These are phyloP conservation scores for Limtongozyma cylindracea DNA, from an alignment of 805 yeast genomes.

Conservation along the genomic window DNA sequence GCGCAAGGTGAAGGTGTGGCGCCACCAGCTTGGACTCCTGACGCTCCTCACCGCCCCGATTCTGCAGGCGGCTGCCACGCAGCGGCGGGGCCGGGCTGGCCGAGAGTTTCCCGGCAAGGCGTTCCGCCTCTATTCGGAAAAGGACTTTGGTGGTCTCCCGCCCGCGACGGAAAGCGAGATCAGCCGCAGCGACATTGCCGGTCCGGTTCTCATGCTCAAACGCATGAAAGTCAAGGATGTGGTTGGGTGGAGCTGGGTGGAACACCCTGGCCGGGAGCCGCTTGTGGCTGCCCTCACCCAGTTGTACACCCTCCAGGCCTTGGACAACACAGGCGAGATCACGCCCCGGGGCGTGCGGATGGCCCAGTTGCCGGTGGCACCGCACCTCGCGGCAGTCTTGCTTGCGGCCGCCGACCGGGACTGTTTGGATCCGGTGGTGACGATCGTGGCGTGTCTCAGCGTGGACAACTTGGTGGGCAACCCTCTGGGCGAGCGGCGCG, in stretches of 20 bases:
- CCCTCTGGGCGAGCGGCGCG: constrained; percentile 44
- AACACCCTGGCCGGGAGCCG: constrained; percentile 65
- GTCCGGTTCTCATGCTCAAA: constrained; percentile 68
- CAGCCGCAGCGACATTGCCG: constrained; percentile 58
- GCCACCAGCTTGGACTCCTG: constrained; percentile 80
- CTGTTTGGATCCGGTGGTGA: constrained; percentile 45
- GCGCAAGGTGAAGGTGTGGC: constrained; percentile 85
- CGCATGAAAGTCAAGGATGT: constrained; percentile 66
- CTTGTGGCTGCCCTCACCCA: constrained; percentile 55
- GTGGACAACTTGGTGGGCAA: constrained; percentile 72
- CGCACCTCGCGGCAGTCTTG: constrained; percentile 71
- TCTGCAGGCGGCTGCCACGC: constrained; percentile 84
- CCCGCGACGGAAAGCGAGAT: constrained; percentile 87
- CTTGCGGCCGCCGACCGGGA: constrained; percentile 37
- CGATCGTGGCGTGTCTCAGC: constrained; percentile 77
- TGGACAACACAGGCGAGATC: constrained; percentile 50
- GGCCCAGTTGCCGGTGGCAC: constrained; percentile 81
- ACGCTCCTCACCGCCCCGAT: constrained; percentile 80
- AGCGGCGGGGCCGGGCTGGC: constrained; percentile 98
- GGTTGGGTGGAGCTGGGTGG: constrained; percentile 78
- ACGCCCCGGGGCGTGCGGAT: constrained; percentile 64
- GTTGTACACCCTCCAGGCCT: constrained; percentile 54
- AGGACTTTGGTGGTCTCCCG: constrained; percentile 33
- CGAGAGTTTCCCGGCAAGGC: constrained; percentile 85
- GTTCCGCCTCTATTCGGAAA: constrained; percentile 59